These are phyloP conservation scores for Datura wrightii DNA, from an alignment of 257 asterid species.

Conservation along the genomic window DNA sequence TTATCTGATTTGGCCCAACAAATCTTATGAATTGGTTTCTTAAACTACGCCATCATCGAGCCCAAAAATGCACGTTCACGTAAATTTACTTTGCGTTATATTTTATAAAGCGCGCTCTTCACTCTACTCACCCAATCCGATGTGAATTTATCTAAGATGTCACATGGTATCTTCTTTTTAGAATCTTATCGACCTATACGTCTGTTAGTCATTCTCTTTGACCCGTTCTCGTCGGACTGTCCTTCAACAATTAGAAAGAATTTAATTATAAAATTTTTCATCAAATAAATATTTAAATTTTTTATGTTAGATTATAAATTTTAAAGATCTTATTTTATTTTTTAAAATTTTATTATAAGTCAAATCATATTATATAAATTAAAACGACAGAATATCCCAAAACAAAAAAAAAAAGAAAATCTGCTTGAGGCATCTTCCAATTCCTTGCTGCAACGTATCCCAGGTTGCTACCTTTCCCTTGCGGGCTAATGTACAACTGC, in stretches of 20 bases:
- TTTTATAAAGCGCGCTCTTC: neutral
- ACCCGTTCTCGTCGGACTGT: neutral
- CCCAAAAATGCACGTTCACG: neutral
- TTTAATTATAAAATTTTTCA: too few relatives aligned
- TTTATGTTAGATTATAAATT: too few relatives aligned
- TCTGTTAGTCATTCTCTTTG: neutral
- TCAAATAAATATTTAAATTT: too few relatives aligned
- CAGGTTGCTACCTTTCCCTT: too few relatives aligned
- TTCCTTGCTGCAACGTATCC: too few relatives aligned
- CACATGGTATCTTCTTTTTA: neutral
- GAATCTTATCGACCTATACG: neutral
- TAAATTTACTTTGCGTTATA: neutral
- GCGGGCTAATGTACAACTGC: neutral
- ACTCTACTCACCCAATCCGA: neutral
- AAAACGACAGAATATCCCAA: too few relatives aligned
- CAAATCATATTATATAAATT: too few relatives aligned
- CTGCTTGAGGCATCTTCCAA: too few relatives aligned
- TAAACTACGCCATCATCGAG: neutral
- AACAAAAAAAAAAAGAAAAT: too few relatives aligned
- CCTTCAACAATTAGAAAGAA: neutral
- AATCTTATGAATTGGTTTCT: neutral
- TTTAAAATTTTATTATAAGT: too few relatives aligned
- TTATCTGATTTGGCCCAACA: neutral
- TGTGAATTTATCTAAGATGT: neutral
- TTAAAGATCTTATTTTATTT: too few relatives aligned